Evolutionary conservation across 78 protist genomes (phyloP).

Genomic region (Creolimax fragrantissima): DNA sequence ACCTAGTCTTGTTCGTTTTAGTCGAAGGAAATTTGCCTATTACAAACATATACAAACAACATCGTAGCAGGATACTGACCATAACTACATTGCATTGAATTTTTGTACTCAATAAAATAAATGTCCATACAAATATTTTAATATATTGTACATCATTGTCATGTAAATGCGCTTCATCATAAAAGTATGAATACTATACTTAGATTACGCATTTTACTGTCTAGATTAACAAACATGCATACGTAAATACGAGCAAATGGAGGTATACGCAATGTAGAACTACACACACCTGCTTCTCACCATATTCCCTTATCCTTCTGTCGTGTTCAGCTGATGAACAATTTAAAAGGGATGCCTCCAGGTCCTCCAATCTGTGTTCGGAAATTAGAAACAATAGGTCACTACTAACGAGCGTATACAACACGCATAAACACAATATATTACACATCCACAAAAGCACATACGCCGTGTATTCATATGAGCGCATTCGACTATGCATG

Average conservation of each 20-base stretch:
- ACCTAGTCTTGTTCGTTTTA: slow-evolving; percentile 4
- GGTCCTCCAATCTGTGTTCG: not conserved
- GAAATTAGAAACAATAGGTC: not conserved
- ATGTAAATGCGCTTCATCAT: not conserved
- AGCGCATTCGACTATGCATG: not conserved
- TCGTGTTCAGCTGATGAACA: not conserved
- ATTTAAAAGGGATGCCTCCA: not conserved
- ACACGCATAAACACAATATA: not conserved
- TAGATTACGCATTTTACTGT: not conserved
- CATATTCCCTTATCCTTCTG: not conserved
- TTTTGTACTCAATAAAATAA: not conserved
- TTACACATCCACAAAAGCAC: not conserved
- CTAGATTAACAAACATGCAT: not conserved
- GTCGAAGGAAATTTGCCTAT: not conserved
- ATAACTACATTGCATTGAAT: not conserved
- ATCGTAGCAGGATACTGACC: not conserved
- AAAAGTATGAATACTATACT: not conserved
- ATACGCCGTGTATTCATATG: not conserved
- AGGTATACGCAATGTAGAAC: not conserved
- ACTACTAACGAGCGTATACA: not conserved
- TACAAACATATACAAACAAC: not conserved
- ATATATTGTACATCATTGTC: not conserved
- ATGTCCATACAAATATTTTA: not conserved
- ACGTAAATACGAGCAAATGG: not conserved
- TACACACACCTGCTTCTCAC: not conserved